These are phyloP conservation scores for Tetrapisispora nanseiensis DNA, from an alignment of 805 yeast genomes.

Conservation along the genomic window DNA sequence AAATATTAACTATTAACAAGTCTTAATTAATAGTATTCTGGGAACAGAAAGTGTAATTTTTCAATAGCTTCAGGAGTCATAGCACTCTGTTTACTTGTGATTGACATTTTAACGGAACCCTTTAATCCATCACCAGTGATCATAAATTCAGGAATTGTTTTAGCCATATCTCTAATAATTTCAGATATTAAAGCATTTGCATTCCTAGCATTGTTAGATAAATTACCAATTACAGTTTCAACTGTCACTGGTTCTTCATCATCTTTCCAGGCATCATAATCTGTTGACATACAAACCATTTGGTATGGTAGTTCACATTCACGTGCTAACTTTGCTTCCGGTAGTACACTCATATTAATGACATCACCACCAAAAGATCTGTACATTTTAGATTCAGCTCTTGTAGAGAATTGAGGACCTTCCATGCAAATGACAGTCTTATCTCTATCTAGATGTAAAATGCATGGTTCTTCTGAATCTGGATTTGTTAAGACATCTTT, in stretches of 20 bases:
- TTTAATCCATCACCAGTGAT: constrained; percentile 58
- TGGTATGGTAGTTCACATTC: constrained; percentile 96
- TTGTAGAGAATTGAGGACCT: constrained; percentile 95
- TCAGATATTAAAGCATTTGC: constrained; percentile 70
- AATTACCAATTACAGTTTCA: constrained; percentile 89
- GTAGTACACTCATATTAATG: constrained; percentile 92
- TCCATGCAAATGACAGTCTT: constrained; percentile 92
- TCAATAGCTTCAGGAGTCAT: constrained; percentile 62
- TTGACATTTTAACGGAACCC: constrained; percentile 72
- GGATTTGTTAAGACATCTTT: constrained; percentile 48
- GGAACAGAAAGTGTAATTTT: constrained; percentile 80
- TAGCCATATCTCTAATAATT: constrained; percentile 58
- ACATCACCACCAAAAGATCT: constrained; percentile 85
- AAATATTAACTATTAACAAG: too few relatives aligned
- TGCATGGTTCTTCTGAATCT: constrained; percentile 48
- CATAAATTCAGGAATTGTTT: constrained; percentile 44
- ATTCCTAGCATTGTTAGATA: constrained; percentile 76
- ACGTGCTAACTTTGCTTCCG: constrained; percentile 94
- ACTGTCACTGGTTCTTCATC: constrained; percentile 94
- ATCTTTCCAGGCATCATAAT: constrained; percentile 97
- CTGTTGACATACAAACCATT: constrained; percentile 98
- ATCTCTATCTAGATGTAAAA: constrained; percentile 61
- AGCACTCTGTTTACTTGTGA: constrained; percentile 66
- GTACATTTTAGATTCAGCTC: constrained; percentile 91
- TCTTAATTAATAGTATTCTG: constrained; percentile 69